Conservation (phyloP, 192 early-diverging fungal genomes). For the Linnemannia hyalina region DNA sequence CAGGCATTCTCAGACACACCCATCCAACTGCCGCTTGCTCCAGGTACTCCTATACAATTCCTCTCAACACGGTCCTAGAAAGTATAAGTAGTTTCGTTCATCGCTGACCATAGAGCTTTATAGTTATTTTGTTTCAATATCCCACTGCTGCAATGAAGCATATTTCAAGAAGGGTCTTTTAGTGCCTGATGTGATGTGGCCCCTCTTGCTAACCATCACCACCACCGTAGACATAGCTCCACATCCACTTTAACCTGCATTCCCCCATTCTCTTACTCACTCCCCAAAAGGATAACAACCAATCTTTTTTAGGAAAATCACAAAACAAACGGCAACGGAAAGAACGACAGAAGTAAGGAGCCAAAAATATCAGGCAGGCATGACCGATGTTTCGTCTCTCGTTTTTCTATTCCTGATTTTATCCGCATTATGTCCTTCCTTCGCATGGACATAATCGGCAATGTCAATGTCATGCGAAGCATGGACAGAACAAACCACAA, state of each 20-base stretch:
- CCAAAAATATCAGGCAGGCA: neutral
- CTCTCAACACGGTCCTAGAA: too few species aligned
- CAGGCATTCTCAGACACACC: too few species aligned
- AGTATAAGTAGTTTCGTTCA: too few species aligned
- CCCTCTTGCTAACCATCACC: neutral
- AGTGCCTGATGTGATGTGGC: neutral
- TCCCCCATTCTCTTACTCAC: neutral
- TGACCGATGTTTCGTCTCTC: slow-evolving; percentile 5
- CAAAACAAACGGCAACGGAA: neutral
- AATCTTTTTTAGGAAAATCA: neutral
- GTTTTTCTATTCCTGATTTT: neutral
- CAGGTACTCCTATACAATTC: too few species aligned
- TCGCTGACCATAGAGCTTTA: too few species aligned
- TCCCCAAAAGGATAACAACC: neutral
- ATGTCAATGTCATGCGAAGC: neutral
- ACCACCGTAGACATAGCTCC: neutral
- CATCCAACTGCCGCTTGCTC: too few species aligned
- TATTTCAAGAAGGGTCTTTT: neutral
- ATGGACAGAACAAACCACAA: neutral
- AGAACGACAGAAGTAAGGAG: neutral
- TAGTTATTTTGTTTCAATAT: too few species aligned
- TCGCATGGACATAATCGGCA: neutral
- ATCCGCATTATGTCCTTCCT: neutral
- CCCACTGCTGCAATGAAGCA: neutral
- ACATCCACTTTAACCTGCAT: neutral